A percentile compares a stretch with the other conserved stretches of the same genome.
Evolutionary conservation across 2,329 filamentous ascomycete genomes (phyloP).

Genomic region (Pseudogymnoascus sp.): DNA sequence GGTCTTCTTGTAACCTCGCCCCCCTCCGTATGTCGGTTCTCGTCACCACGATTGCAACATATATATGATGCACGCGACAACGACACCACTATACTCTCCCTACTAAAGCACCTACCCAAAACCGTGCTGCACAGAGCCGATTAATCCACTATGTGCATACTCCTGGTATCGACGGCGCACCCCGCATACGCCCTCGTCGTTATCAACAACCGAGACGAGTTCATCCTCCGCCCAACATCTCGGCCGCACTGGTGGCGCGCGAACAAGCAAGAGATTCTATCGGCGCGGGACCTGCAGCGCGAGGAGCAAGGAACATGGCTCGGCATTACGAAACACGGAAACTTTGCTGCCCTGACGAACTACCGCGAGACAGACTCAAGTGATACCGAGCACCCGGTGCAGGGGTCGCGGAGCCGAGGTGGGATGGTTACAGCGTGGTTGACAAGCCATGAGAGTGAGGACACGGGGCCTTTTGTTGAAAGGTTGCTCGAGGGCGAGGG

Average conservation of each 20-base stretch:
- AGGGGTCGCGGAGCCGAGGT: constrained; percentile 51
- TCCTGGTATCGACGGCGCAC: constrained; percentile 66
- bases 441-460: constrained; percentile 40
- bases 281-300: constrained; percentile 54
- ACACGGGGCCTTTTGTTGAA: constrained; percentile 43
- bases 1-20: not conserved
- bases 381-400: constrained; percentile 45
- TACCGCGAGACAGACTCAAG: constrained; percentile 49
- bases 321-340: constrained; percentile 51
- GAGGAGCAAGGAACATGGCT: constrained; percentile 59
- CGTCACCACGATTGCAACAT: not conserved
- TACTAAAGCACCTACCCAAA: not conserved
- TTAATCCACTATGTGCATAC: constrained; percentile 60
- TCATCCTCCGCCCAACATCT: constrained; percentile 56
- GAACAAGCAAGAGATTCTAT: constrained; percentile 39
- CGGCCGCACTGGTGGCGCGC: constrained; percentile 54
- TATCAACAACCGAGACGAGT: constrained; percentile 72
- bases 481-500: constrained; percentile 43
- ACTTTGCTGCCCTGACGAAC: constrained; percentile 59
- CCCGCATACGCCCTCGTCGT: constrained; percentile 68
- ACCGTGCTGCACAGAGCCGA: not conserved
- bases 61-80: not conserved
- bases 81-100: not conserved
- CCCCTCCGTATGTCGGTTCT: not conserved
- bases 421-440: constrained; percentile 59